Evolutionary conservation across 169 alveolate species (phyloP), one percentile per base, ranked within the genome.

Genomic region (Eimeria brunetti): DNA sequence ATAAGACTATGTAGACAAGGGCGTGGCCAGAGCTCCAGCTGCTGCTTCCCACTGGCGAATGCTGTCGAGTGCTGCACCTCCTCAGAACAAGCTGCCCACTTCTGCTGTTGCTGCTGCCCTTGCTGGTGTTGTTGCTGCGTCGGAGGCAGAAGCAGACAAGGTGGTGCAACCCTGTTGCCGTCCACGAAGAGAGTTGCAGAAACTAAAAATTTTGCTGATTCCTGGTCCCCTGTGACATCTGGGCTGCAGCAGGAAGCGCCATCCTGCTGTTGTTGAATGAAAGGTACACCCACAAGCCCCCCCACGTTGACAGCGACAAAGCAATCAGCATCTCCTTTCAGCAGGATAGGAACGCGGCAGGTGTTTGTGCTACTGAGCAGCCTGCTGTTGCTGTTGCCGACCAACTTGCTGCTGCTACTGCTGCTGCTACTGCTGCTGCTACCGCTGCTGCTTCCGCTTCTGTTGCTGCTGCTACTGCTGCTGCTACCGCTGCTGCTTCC

Each of bases 231-330:
- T 76, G 38, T 44, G 16, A 64, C 36, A 27, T 16, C 86, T 41
- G 51, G 30, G 30, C 64, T 0, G 86, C 60, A 44, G 86, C 86
- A 18, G 62, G 64, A 44, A 14, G 51, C 22, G 62, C 11, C 38
- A 58, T 38, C 36, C 62, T 76, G 86, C 36, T 76, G 86, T 18
- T 69, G 80, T 46, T 20, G 36, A 1, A 69, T 30, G 16, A 30
- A 44, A 38, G 86, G 86, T 30, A 76, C 86, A 22, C 64, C 86
- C 2, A 76, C 62, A 9, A 76, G 86, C 33, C 86, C 86, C 38
- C 86, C 86, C 16, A 76, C 86, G 44, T 76, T 76, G 62, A 76
- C 86, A 38, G 86, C 86, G 14, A 76, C 86, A 22, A 76, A 76
- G 16, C 60, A 44, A 64, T 76, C 86, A 11, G 86, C 86, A 18